Base-by-base conservation (phyloP, 1,284 basidiomycete species). In the Tylopilus sp. region DNA sequence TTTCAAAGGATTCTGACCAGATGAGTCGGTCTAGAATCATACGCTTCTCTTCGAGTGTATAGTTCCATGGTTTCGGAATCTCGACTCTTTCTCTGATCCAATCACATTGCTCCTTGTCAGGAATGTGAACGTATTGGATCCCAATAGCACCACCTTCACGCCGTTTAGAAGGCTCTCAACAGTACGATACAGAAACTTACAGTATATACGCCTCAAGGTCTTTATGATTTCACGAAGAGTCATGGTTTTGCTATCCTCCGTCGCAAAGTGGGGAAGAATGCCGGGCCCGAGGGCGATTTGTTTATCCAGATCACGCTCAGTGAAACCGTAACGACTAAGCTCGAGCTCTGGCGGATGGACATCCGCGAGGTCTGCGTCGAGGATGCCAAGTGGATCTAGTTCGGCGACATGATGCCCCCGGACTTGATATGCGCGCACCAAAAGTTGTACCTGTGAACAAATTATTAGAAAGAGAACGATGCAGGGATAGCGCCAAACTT, bases 1-100 rank as follows among this genome's bases (percentile, higher is more conserved):
- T 94, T 72, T 99, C 96, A 64, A 99, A 98, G 6, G 91, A 90
- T 69, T 99, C 95, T 26, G 95, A 99, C 96, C 96, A 99, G 72
- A 98, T 97, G 64, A 98, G 85, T 55, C 96, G 91, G 73, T 99
- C 96, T 53, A 99, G 82, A 59, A 99, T 96, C 88, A 96, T 95
- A 52, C 94, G 86, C 76, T 99, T 99, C 77, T 99, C 95, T 66
- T 99, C 96, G 53, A 93, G 82, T 41, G 88, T 88, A 75, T 99
- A 99, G 66, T 93, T 92, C 93, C 93, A 98, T n/a, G 95, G 95
- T 62, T 91, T 86, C 5, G 96, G 96, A 20, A 90, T 88, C 72
- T 99, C 96, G 50, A 99, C 81, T 57, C 96, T 91, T 70, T 94
- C 91, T 59, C 96, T 83, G 61, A 99, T 94, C 96, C 96, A 99